These are phyloP conservation scores for Podila verticillata DNA, from an alignment of 192 early-diverging fungal species.

Conservation along the genomic window DNA sequence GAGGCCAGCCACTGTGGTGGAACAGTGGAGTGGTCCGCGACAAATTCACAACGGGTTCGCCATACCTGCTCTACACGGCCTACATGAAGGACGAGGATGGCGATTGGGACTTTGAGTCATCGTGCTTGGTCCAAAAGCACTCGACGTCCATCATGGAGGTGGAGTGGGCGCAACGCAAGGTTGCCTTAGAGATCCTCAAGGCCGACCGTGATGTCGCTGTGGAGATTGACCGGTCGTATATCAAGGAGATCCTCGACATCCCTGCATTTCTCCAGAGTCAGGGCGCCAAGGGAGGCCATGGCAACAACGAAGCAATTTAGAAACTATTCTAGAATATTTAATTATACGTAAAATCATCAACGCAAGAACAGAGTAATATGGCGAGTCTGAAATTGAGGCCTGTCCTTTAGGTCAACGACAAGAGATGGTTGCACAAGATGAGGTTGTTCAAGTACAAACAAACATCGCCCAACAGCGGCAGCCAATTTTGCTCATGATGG, in stretches of 20 bases:
- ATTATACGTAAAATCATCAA: no score
- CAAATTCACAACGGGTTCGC: constrained; percentile 38
- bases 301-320: constrained; percentile 36
- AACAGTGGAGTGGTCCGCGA: constrained; percentile 59
- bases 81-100: constrained; percentile 53
- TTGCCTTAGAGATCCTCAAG: constrained; percentile 28
- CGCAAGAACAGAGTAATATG: no score
- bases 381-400: no score
- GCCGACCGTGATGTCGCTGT: constrained; percentile 18
- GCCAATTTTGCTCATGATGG: no score
- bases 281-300: constrained; percentile 35
- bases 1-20: constrained; percentile 59
- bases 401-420: no score
- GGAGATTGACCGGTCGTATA: constrained; percentile 8
- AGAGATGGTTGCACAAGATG: no score
- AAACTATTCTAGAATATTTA: neutral
- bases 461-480: no score
- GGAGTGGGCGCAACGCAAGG: constrained; percentile 41
- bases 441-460: no score
- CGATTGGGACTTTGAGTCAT: constrained; percentile 55
- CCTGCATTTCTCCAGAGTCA: constrained; percentile 18
- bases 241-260: constrained; percentile 28
- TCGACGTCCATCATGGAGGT: constrained; percentile 37
- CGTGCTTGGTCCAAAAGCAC: constrained; percentile 52
- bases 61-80: constrained; percentile 37